phyloP scores from a whole-genome alignment of 805 yeast genomes.

The Tetrapisispora nanseiensis region DNA sequence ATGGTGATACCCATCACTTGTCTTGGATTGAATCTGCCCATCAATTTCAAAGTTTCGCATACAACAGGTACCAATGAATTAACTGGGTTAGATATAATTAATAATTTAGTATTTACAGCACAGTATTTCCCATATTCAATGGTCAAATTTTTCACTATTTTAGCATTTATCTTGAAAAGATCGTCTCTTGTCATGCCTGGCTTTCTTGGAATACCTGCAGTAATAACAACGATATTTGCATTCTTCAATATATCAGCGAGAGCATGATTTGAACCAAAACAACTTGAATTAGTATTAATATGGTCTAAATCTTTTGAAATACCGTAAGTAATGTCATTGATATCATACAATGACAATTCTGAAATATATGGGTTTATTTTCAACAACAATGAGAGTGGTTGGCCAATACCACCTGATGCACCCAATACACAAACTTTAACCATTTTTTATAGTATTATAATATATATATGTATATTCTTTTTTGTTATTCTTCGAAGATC shows the following conservation, averaged over 20 bases:
- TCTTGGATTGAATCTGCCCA: slow-evolving; percentile 66
- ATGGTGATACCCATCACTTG: slow-evolving; percentile 79
- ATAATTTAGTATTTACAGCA: slow-evolving; percentile 60
- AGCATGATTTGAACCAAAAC: slow-evolving; percentile 51
- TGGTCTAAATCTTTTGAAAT: slow-evolving; percentile 75
- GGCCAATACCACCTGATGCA: slow-evolving; percentile 83
- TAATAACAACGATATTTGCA: slow-evolving; percentile 79
- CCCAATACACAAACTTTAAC: slow-evolving; percentile 68
- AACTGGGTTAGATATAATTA: slow-evolving; percentile 71
- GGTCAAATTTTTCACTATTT: slow-evolving; percentile 70
- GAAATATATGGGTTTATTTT: slow-evolving; percentile 65
- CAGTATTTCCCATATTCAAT: slow-evolving; percentile 51
- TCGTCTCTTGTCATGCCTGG: slow-evolving; percentile 88
- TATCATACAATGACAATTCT: slow-evolving; percentile 61
- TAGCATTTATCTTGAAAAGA: slow-evolving; percentile 74
- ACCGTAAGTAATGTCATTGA: slow-evolving; percentile 62
- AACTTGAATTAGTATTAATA: slow-evolving; percentile 66
- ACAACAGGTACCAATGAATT: slow-evolving; percentile 80
- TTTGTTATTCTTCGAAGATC: too few relatives aligned
- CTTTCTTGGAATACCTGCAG: slow-evolving; percentile 85
- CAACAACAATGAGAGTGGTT: slow-evolving; percentile 54
- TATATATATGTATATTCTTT: background rate
- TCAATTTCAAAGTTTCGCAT: slow-evolving; percentile 63
- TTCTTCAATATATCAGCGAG: slow-evolving; percentile 61
- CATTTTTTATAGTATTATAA: background rate